A percentile compares a stretch with the other conserved stretches of the same genome.
Evolutionary conservation across 2,329 filamentous ascomycete species (phyloP).

Genomic region (Pseudogymnoascus sp.): DNA sequence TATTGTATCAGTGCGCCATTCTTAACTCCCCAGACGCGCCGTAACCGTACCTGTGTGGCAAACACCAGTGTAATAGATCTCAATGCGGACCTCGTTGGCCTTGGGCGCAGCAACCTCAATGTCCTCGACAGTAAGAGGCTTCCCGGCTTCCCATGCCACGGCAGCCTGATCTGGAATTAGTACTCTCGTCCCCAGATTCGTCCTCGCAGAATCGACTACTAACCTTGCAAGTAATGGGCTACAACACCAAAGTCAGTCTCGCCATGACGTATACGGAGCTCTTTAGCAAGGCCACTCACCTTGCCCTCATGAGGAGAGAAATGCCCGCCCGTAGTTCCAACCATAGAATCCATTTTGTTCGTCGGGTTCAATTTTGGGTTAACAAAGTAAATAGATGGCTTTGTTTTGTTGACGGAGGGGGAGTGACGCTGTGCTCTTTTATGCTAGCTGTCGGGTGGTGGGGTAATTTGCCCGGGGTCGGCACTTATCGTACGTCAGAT

Average conservation of each 20-base stretch:
- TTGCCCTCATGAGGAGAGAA: constrained; percentile 11
- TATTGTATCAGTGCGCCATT: not conserved
- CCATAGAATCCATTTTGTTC: constrained; percentile 11
- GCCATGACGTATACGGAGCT: constrained; percentile 2
- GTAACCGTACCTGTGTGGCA: constrained; percentile 78
- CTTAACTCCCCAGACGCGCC: constrained; percentile 15
- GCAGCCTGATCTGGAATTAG: constrained; percentile 53
- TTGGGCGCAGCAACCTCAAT: constrained; percentile 83
- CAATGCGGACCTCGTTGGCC: constrained; percentile 91
- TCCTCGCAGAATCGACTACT: constrained; percentile 10
- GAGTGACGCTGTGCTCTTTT: not conserved
- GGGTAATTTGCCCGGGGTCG: not conserved
- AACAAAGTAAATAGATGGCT: not conserved
- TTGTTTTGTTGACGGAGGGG: not conserved
- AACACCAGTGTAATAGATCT: constrained; percentile 96
- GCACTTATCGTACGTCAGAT: not conserved
- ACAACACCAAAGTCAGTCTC: constrained; percentile 13
- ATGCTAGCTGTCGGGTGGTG: not conserved
- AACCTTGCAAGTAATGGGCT: constrained; percentile 90
- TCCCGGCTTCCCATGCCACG: constrained; percentile 93
- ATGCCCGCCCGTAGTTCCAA: not conserved
- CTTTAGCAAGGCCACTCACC: not conserved
- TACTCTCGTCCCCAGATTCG: not conserved
- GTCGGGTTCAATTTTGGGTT: not conserved
- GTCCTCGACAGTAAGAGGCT: constrained; percentile 82